Evolutionary conservation across 192 early-diverging fungal species (phyloP).

Genomic region (Linnemannia exigua): DNA sequence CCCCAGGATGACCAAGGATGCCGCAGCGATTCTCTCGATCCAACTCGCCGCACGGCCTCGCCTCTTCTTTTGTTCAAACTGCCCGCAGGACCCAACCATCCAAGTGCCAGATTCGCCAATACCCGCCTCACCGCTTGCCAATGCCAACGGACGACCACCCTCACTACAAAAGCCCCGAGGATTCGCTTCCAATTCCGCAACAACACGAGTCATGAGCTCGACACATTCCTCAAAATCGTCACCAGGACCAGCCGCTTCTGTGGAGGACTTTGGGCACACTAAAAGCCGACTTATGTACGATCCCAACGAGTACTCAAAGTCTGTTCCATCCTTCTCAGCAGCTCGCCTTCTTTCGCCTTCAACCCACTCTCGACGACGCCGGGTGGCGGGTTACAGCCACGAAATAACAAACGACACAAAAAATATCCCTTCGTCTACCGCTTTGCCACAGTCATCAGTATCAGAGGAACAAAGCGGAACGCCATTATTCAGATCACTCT

Average conservation of each 20-base stretch:
- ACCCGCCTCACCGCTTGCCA: background rate
- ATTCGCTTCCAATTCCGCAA: background rate
- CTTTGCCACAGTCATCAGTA: slow-evolving; percentile 5
- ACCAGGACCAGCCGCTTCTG: slow-evolving; percentile 15
- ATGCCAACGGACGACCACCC: background rate
- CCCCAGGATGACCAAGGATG: slow-evolving; percentile 53
- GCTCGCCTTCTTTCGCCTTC: slow-evolving; percentile 13
- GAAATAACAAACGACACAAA: background rate
- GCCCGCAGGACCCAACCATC: slow-evolving; percentile 24
- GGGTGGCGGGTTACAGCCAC: background rate
- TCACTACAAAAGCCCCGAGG: slow-evolving; percentile 6
- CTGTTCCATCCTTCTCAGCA: slow-evolving; percentile 33
- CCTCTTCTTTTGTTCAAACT: slow-evolving; percentile 42
- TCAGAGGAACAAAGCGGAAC: slow-evolving; percentile 18
- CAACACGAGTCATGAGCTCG: background rate
- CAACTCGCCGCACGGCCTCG: slow-evolving; percentile 47
- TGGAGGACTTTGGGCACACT: slow-evolving; percentile 25
- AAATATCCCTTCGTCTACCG: background rate
- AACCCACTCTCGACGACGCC: slow-evolving; percentile 5
- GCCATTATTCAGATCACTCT: slow-evolving; percentile 36
- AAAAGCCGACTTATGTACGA: slow-evolving; percentile 33
- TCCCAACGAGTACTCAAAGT: slow-evolving; percentile 46
- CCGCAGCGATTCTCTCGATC: slow-evolving; percentile 42
- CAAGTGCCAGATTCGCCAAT: slow-evolving; percentile 30
- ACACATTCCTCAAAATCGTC: slow-evolving; percentile 10